These are phyloP conservation scores for Corchorus capsularis DNA, from an alignment of 345 rosid species.

Conservation along the genomic window DNA sequence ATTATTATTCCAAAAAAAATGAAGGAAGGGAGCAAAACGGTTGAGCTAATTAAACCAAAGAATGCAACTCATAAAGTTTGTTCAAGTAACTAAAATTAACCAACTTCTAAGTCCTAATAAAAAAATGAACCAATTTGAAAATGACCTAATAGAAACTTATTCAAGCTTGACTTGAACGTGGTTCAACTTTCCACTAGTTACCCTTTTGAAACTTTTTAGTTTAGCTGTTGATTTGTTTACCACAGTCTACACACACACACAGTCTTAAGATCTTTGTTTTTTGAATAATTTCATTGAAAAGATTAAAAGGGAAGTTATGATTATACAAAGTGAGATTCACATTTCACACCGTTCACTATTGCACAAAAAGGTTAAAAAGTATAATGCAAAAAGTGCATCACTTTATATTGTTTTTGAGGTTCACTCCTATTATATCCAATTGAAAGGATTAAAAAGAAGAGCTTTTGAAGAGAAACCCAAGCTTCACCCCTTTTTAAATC, in stretches of 20 bases:
- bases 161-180: neutral
- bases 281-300: neutral
- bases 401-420: slow-evolving; percentile 3
- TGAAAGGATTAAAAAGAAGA: neutral
- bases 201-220: neutral
- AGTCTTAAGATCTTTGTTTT: neutral
- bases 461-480: neutral
- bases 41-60: neutral
- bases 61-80: too few species aligned
- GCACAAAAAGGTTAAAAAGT: neutral
- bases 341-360: neutral
- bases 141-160: neutral
- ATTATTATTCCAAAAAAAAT: too few species aligned
- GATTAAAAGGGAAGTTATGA: neutral
- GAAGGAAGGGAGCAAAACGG: too few species aligned
- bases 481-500: neutral
- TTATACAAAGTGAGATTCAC: neutral
- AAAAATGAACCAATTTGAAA: neutral
- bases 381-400: neutral
- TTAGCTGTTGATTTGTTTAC: neutral
- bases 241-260: too few species aligned
- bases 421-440: neutral
- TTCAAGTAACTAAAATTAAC: neutral
- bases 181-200: neutral
- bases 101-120: neutral